Base-by-base conservation (phyloP, 306 rosid species). In the Rosa persica region DNA sequence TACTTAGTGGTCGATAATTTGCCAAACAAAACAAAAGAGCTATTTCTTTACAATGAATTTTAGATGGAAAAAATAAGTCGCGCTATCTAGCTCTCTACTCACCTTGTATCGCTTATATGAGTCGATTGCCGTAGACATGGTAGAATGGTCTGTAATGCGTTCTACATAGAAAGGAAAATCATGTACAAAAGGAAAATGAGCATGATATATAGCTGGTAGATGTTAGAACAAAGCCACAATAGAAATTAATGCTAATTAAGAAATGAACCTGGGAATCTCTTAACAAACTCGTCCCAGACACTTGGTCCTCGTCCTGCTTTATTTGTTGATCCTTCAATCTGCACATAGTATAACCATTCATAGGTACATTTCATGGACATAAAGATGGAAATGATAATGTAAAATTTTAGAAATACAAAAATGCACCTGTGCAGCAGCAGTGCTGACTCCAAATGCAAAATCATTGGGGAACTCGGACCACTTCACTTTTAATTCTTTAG, bases 231-330 rank as follows among this genome's bases (percentile, higher is more conserved):
- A 58, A 23, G 16, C 65, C 16, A 58, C 12, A 4, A 1, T 55
- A 55, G 25, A 6, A 55, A 22, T 27, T 20, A 20, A 10, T 6
- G 60, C 25, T 10, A 58, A 22, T 23, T 2, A 8, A n/a, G 65
- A 58, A 58, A 58, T 23, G 30, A n/a, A n/a, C 34, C 84, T 51
- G 78, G 77, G 47, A 34, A 75, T 71, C 12, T 64, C 47, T 30
- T 17, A 40, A 57, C 1, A 73, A 64, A 76, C 6, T 58, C 5
- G 61, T 80, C 87, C 87, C 84, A 84, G 72, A 73, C 4, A 23
- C 82, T 81, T 6, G 77, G 78, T 78, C 87, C 83, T 81, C 73
- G 70, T 25, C 83, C 87, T 48, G 60, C 79, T 69, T 75, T 49
- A 3, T 74, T 51, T 54, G 74, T 54, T 49, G 80, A 68, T 74